Evolutionary conservation across 2,329 filamentous ascomycete genomes (phyloP), one percentile per base, ranked within the genome.

Genomic region (Trichoderma sp.): DNA sequence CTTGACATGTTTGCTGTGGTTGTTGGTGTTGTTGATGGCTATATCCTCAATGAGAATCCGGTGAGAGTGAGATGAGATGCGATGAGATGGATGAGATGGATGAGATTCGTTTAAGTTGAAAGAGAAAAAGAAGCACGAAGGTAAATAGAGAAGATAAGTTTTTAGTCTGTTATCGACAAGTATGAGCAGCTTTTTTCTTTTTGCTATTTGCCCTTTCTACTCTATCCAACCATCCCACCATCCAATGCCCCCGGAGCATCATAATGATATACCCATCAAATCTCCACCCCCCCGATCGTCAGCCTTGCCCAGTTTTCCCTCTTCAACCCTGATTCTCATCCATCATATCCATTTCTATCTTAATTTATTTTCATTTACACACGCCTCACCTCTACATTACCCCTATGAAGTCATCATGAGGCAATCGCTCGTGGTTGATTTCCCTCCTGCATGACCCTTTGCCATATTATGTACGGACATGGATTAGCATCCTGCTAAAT

Each of bases 231-330:
- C 28, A 36, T 62, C 13, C 26, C 57, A 53, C 55, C 57, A 36
- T 62, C 39, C 66, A 39, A 62, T 36, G 34, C 36, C 32, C 39
- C 39, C 39, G 66, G 66, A 62, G 28, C 57, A 69, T 69, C 67
- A 69, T 69, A 69, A 69, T 69, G 67, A 69, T 69, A 69, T 69
- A 69, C 65, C 55, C 55, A 43, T 68, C 30, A 13, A 50, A 50
- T 68, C 39, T 43, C 28, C 39, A 34, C 23, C 28, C n/a, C 39
- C 23, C 23, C 57, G n/a, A 43, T n/a, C 66, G 57, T 68, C 66
- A 50, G 57, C 39, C 36, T 28, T 26, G 26, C 66, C 66, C 28
- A 23, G 36, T 61, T 59, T 47, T 50, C 23, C 26, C 34, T 57
- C 23, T 64, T 47, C 23, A 20, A 59, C 53, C 36, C 53, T 32